Base-by-base conservation (phyloP, 805 yeast genomes). In the Kuraishia ogatae region DNA sequence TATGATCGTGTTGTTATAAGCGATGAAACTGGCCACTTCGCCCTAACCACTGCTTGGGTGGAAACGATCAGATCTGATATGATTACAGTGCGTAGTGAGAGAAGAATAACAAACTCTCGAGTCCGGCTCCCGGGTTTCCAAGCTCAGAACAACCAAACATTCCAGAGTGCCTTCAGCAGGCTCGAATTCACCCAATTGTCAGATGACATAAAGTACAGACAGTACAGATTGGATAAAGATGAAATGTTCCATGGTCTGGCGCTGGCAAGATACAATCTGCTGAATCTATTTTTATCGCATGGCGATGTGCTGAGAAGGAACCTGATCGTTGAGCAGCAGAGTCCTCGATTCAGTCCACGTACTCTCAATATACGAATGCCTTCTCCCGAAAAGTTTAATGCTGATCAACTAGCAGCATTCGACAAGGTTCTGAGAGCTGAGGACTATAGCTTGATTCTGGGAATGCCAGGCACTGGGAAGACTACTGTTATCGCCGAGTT, bases 391-490 rank as follows among this genome's bases (percentile, higher is more conserved):
- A 54, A 63, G 0, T 82, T 89, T 61, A 94, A 94, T 62, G 63
- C 66, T 0, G 96, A 90, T 62, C 99, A 94, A 64, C 57, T 72
- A 3, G 61, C 55, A 1, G 98, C 97, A 0, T 75, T 94, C 46
- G 78, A 82, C 17, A 80, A 76, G 57, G 89, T 84, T 0, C 65
- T 90, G 51, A 67, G 76, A 17, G 78, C 94, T 0, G 66, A 83
- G 54, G 96, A 92, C 65, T 94, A 89, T 64, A 76, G 92, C 2
- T 73, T 94, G 61, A 80, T 94, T 20, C 71, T 93, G 57, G 99
- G 99, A 0, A 94, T 94, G 99, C 99, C 99, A 0, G 99, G 99
- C 2, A 94, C 98, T 0, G 99, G 97, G 10, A 90, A 90, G 64
- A 90, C 97, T 1, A 90, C 98, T 0, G 87, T 92, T 0, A 91